These are phyloP conservation scores for Apostasia ramifera DNA, from an alignment of 106 monocot species.

Conservation along the genomic window DNA sequence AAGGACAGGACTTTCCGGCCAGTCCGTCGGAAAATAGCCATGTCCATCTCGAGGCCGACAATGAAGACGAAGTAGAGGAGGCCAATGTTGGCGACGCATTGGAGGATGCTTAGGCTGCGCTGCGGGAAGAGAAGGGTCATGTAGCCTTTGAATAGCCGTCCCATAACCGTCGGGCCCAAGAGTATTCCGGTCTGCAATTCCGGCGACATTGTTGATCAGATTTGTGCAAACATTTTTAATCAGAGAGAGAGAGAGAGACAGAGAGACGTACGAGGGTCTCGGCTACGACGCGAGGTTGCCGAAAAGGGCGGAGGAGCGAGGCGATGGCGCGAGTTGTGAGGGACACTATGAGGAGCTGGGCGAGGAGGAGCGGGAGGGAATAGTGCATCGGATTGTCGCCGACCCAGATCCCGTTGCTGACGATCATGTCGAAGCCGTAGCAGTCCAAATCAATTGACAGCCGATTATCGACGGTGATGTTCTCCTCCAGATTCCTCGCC, in stretches of 20 bases:
- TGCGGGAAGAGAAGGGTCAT: slow-evolving; percentile 23
- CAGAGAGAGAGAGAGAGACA: neutral
- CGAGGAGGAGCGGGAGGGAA: slow-evolving; percentile 40
- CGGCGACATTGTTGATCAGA: neutral
- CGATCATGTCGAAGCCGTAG: neutral
- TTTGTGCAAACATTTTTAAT: neutral
- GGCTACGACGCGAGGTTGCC: slow-evolving; percentile 50
- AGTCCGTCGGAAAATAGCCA: slow-evolving; percentile 11
- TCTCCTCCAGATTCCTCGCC: too few species aligned
- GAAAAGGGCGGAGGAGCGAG: slow-evolving; percentile 37
- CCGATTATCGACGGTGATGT: too few species aligned
- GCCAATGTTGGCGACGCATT: slow-evolving; percentile 27
- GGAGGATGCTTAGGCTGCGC: slow-evolving; percentile 19
- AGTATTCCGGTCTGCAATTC: slow-evolving; percentile 43
- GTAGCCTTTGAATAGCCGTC: slow-evolving; percentile 14
- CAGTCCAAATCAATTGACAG: neutral
- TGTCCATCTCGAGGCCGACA: slow-evolving; percentile 57
- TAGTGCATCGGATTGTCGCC: slow-evolving; percentile 27
- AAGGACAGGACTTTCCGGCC: slow-evolving; percentile 30
- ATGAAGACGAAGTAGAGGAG: slow-evolving; percentile 40
- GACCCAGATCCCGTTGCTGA: slow-evolving; percentile 19
- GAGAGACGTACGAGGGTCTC: slow-evolving; percentile 45
- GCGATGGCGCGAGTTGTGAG: slow-evolving; percentile 25
- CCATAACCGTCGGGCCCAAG: slow-evolving; percentile 38
- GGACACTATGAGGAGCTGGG: slow-evolving; percentile 42